Evolutionary conservation across 2,329 filamentous ascomycete genomes (phyloP).

Genomic region (Claviceps sp.): DNA sequence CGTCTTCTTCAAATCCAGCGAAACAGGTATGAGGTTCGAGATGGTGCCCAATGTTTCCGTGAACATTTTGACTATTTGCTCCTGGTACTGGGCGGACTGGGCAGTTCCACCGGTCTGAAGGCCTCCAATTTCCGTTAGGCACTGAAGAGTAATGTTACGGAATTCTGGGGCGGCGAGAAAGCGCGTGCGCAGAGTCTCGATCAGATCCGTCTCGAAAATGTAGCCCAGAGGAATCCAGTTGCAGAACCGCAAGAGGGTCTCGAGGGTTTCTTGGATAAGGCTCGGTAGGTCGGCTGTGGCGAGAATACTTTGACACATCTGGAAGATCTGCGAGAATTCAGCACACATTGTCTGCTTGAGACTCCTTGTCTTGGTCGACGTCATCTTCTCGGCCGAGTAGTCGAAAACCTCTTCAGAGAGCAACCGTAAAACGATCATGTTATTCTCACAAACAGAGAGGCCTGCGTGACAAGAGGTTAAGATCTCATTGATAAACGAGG

Average conservation of each 20-base stretch:
- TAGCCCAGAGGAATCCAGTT: conserved; percentile 99
- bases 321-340: conserved; percentile 97
- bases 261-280: conserved; percentile 88
- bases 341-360: conserved; percentile 98
- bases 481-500: conserved; percentile 99
- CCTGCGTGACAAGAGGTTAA: conserved; percentile 91
- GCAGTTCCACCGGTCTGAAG: conserved; percentile 66
- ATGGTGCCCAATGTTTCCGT: conserved; percentile 91
- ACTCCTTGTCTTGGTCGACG: conserved; percentile 90
- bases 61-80: conserved; percentile 96
- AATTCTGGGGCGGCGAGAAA: conserved; percentile 93
- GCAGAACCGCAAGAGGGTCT: conserved; percentile 89
- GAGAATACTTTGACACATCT: conserved; percentile 90
- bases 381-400: conserved; percentile 98
- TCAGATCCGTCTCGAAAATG: conserved; percentile 95
- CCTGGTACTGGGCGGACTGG: conserved; percentile 66
- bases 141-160: conserved; percentile 92
- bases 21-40: conserved; percentile 80
- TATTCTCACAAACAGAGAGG: conserved; percentile 97
- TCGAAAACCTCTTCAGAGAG: conserved; percentile 98
- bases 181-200: conserved; percentile 82
- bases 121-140: conserved; percentile 91
- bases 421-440: conserved; percentile 94
- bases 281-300: conserved; percentile 78
- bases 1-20: conserved; percentile 79